Evolutionary conservation across 1,139 yeast species (phyloP).

Genomic region (Meyerozyma elateridarum): DNA sequence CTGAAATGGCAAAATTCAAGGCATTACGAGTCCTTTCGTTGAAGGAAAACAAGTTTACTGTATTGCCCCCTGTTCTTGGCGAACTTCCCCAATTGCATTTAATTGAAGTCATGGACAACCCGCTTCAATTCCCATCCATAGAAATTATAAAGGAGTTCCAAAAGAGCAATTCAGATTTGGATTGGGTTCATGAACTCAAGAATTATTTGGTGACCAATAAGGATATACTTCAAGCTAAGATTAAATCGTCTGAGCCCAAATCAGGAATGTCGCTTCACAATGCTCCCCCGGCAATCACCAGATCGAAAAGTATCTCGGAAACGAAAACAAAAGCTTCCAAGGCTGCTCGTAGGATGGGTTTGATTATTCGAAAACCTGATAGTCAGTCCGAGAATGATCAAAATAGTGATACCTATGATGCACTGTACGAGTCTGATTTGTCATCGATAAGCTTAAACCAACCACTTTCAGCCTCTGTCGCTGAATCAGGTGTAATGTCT

Average conservation of each 20-base stretch:
- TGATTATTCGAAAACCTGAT: slow-evolving; percentile 47
- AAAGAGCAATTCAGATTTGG: slow-evolving; percentile 38
- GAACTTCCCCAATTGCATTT: slow-evolving; percentile 51
- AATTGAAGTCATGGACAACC: slow-evolving; percentile 69
- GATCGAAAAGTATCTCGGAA: slow-evolving; percentile 58
- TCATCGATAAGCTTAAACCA: slow-evolving; percentile 2
- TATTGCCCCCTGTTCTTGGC: slow-evolving; percentile 53
- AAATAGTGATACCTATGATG: slow-evolving; percentile 3
- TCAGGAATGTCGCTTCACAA: slow-evolving; percentile 7
- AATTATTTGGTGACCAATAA: slow-evolving; percentile 32
- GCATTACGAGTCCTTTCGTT: slow-evolving; percentile 56
- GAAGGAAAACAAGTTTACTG: slow-evolving; percentile 55
- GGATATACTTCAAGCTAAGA: slow-evolving; percentile 20
- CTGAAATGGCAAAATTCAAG: slow-evolving; percentile 32
- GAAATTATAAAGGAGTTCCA: slow-evolving; percentile 33
- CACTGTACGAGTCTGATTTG: slow-evolving; percentile 2
- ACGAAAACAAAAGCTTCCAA: slow-evolving; percentile 57
- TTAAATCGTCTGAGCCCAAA: slow-evolving; percentile 9
- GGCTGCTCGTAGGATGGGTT: slow-evolving; percentile 60
- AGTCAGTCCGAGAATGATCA: slow-evolving; percentile 11
- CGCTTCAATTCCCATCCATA: slow-evolving; percentile 49
- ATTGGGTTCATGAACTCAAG: slow-evolving; percentile 54
- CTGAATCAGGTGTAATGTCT: no score
- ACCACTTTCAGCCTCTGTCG: slow-evolving; percentile 8
- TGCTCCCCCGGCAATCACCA: slow-evolving; percentile 22